Evolutionary conservation across 1,284 basidiomycete species (phyloP), one percentile per base, ranked within the genome.

Genomic region (Thecaphora frezii): DNA sequence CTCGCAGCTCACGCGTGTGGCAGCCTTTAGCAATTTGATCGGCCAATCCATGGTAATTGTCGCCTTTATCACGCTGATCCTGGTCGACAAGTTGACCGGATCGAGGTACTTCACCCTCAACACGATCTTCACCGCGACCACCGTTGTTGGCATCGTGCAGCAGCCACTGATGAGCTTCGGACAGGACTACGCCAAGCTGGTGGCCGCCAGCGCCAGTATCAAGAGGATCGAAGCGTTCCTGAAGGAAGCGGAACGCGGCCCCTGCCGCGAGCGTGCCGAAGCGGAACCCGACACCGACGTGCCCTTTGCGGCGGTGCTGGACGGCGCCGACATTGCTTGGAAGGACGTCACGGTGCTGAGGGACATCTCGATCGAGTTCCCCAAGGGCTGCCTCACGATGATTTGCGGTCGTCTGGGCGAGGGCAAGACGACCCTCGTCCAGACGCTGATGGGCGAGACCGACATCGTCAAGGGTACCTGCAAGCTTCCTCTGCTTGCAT

Each of bases 351-450:
- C 44, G 0, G 58, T 66, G 21, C 54, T 66, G 2, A 36, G 47
- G 14, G 39, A 69, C 25, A 44, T 76, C 36, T 58, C 53, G 21
- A 26, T 75, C 30, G 45, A 57, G 16, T 62, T 76, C 24, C 59
- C 62, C 2, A 25, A 46, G 9, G 52, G 54, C 19, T 14, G 51
- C 21, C 57, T 76, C 23, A 71, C 63, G 7, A 61, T 78, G 41
- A 55, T 78, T 21, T 73, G 71, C 44, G 75, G 75, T 18, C 60
- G 60, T 8, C 51, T 73, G 1, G 76, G 76, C 18, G 50, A 66
- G 8, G 76, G 76, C 21, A 78, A 78, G 50, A 69, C 71, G 23
- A 66, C 72, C 2, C 58, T 77, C 12, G 51, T 78, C 8, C 58
- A 59, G 21, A 71, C 69, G 14, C 52, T 76, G 13, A 65, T 76